Evolutionary conservation across 352 stramenopile genomes (phyloP).

Genomic region (Phytopythium vexans): DNA sequence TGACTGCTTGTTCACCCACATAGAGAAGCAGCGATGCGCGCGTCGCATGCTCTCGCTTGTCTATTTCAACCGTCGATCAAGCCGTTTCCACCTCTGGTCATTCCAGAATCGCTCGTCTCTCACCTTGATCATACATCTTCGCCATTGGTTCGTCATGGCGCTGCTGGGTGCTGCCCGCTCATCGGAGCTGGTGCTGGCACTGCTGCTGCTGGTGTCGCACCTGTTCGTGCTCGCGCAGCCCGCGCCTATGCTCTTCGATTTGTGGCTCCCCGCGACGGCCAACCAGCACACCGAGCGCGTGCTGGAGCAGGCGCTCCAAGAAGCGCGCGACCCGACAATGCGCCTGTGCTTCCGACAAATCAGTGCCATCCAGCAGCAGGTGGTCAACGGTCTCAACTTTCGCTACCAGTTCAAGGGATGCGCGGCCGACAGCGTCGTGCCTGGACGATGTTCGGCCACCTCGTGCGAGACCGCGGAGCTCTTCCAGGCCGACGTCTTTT

Average conservation of each 20-base stretch:
- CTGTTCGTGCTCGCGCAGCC: slow-evolving; percentile 17
- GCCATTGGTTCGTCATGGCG: not conserved
- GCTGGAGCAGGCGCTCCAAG: slow-evolving; percentile 29
- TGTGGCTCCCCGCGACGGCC: slow-evolving; percentile 33
- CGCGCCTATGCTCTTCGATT: slow-evolving; percentile 20
- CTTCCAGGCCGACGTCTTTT: slow-evolving; percentile 45
- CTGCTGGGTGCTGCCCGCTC: slow-evolving; percentile 1
- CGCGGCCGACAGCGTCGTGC: slow-evolving; percentile 11
- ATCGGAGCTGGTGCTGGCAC: slow-evolving; percentile 5
- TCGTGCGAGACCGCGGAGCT: slow-evolving; percentile 17
- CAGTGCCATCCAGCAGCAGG: slow-evolving; percentile 45
- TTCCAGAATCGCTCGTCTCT: not conserved
- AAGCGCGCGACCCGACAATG: slow-evolving; percentile 10
- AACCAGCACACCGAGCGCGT: slow-evolving; percentile 29
- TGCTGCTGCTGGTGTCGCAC: slow-evolving; percentile 8
- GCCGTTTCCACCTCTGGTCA: too few relatives aligned
- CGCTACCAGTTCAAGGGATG: slow-evolving; percentile 49
- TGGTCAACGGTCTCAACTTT: slow-evolving; percentile 65
- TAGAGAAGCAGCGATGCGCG: too few relatives aligned
- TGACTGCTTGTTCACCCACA: too few relatives aligned
- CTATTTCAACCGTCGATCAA: not conserved
- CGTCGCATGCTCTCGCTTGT: not conserved
- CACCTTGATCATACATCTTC: not conserved
- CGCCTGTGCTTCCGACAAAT: slow-evolving; percentile 45
- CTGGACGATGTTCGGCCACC: slow-evolving; percentile 17